Evolutionary conservation across 768 basidiomycete species (phyloP).

Genomic region (Kwoniella sp.): DNA sequence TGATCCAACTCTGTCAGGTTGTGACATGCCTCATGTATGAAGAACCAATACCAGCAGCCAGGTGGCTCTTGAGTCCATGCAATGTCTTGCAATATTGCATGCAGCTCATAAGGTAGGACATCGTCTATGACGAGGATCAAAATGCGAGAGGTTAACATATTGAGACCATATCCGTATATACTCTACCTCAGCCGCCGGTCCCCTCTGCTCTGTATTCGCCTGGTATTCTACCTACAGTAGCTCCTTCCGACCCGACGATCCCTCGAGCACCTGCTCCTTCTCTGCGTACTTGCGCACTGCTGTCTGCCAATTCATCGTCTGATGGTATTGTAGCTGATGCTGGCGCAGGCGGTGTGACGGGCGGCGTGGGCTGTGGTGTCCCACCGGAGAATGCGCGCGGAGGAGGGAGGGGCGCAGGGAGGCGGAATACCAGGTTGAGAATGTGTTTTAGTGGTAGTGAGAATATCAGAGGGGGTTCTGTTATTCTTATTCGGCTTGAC

Average conservation of each 20-base stretch:
- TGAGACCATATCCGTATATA: no score
- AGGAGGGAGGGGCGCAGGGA: slow-evolving; percentile 33
- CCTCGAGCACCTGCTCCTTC: slow-evolving; percentile 2
- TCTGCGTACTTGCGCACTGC: background rate
- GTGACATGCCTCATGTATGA: no score
- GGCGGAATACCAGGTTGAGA: slow-evolving; percentile 29
- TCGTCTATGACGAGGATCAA: no score
- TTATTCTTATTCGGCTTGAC: slow-evolving; percentile 10
- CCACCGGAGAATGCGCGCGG: slow-evolving; percentile 39
- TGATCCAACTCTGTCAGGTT: no score
- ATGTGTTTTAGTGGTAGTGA: slow-evolving; percentile 38
- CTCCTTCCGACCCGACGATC: background rate
- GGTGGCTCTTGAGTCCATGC: no score
- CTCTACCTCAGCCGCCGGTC: background rate
- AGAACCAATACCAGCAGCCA: no score
- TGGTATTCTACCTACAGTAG: slow-evolving; percentile 27
- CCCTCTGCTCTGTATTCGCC: slow-evolving; percentile 33
- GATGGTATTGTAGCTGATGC: slow-evolving; percentile 2
- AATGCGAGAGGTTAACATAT: no score
- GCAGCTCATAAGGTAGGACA: background rate
- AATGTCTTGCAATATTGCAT: no score
- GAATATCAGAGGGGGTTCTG: slow-evolving; percentile 44
- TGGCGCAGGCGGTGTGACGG: slow-evolving; percentile 8
- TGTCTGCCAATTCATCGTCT: background rate
- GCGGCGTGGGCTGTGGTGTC: slow-evolving; percentile 28